Conservation (phyloP, 768 basidiomycete species). For the Dioszegia aurantiaca region DNA sequence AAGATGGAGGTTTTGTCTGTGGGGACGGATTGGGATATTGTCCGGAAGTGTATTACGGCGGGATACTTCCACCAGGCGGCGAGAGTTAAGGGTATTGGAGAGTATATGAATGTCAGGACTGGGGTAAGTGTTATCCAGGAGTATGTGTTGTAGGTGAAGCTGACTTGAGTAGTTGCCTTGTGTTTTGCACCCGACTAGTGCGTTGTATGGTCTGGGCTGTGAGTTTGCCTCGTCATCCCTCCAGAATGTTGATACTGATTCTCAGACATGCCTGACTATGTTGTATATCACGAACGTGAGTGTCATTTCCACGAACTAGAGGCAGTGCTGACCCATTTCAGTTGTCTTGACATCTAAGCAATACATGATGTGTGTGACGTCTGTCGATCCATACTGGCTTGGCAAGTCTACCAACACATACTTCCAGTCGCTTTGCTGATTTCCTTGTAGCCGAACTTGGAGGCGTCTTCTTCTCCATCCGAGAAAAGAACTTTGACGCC, state of each 20-base stretch:
- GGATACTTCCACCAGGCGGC: conserved; percentile 99
- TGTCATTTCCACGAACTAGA: too few relatives aligned
- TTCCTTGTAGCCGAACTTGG: conserved; percentile 80
- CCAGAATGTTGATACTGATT: conserved; percentile 23
- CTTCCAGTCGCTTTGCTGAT: neutral
- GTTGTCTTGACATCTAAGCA: conserved; percentile 84
- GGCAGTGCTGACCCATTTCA: conserved; percentile 27
- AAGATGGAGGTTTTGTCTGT: conserved; percentile 90
- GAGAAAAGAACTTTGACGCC: conserved; percentile 96
- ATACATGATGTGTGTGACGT: conserved; percentile 99
- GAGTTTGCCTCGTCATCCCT: conserved; percentile 49
- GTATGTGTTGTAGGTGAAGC: neutral
- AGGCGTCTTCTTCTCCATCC: conserved; percentile 94
- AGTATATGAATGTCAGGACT: conserved; percentile 95
- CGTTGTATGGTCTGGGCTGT: conserved; percentile 94
- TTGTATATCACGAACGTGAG: conserved; percentile 83
- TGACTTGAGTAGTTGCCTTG: conserved; percentile 63
- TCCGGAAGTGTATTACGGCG: conserved; percentile 90
- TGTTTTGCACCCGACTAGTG: conserved; percentile 93
- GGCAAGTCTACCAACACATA: conserved; percentile 61
- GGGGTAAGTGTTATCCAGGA: conserved; percentile 54
- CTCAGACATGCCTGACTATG: conserved; percentile 88
- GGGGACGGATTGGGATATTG: conserved; percentile 91
- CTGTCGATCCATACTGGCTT: conserved; percentile 96
- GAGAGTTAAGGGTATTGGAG: conserved; percentile 95